These are phyloP conservation scores for Gaeumannomyces tritici DNA, from an alignment of 2,329 filamentous ascomycete genomes.

Conservation along the genomic window DNA sequence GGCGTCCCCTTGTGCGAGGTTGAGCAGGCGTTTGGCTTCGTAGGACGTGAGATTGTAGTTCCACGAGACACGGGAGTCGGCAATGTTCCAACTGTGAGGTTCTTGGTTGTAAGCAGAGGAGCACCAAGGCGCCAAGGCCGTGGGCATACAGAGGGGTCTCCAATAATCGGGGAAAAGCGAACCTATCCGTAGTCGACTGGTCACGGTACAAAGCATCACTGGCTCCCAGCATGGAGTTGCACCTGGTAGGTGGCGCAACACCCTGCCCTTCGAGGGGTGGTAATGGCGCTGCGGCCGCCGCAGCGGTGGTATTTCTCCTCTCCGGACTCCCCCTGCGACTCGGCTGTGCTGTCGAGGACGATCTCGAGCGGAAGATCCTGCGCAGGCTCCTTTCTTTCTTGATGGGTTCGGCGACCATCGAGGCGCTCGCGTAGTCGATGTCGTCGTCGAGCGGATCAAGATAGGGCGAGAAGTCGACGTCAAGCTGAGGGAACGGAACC, in stretches of 20 bases:
- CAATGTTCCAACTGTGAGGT: constrained; percentile 20
- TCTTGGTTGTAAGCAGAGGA: constrained; percentile 5
- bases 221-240: not conserved
- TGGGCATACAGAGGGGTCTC: not conserved
- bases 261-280: constrained; percentile 1
- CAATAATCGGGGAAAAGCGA: not conserved
- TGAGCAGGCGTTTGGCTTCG: constrained; percentile 32
- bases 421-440: constrained; percentile 9
- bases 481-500: constrained; percentile 2
- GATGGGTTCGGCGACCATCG: constrained; percentile 7
- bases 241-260: constrained; percentile 4
- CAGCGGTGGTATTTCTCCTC: constrained; percentile 20
- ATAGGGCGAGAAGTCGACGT: not conserved
- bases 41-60: constrained; percentile 34
- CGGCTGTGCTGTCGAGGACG: constrained; percentile 16
- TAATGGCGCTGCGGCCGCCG: not conserved
- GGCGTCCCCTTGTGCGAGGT: constrained; percentile 19
- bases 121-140: not conserved
- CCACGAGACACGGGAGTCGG: constrained; percentile 26
- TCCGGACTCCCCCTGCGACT: constrained; percentile 11
- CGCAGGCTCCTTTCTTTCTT: constrained; percentile 6
- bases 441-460: not conserved
- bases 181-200: not conserved
- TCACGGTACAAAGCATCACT: not conserved
- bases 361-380: constrained; percentile 26